A percentile compares a stretch with the other conserved stretches of the same genome.
Conservation (phyloP, 2,329 filamentous ascomycete species). For the Hypoxylon sp. region DNA sequence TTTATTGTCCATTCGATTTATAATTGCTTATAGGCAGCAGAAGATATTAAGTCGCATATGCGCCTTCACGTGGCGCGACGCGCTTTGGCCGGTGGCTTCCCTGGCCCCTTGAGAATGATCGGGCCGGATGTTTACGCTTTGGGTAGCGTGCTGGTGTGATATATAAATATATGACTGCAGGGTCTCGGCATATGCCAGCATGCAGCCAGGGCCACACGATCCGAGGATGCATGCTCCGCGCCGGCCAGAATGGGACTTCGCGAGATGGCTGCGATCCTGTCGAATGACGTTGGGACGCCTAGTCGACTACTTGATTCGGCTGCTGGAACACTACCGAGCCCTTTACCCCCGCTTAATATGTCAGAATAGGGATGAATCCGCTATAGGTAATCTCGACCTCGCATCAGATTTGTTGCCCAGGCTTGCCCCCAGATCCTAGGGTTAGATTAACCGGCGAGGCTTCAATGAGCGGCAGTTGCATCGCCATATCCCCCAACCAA, state of each 20-base stretch:
- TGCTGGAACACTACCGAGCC: slow-evolving; percentile 42
- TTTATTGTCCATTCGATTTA: slow-evolving; percentile 25
- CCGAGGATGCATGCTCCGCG: slow-evolving; percentile 11
- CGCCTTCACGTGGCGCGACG: slow-evolving; percentile 32
- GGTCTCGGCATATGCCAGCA: slow-evolving; percentile 32
- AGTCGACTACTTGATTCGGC: slow-evolving; percentile 35
- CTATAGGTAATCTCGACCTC: slow-evolving; percentile 48
- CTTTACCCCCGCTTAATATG: slow-evolving; percentile 46
- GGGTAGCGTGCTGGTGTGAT: slow-evolving; percentile 18
- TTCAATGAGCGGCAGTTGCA: slow-evolving; percentile 48
- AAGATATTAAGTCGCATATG: slow-evolving; percentile 33
- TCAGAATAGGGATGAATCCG: slow-evolving; percentile 41
- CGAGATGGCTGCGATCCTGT: slow-evolving; percentile 2
- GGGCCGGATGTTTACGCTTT: slow-evolving; percentile 17
- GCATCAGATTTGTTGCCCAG: slow-evolving; percentile 46
- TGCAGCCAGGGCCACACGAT: slow-evolving; percentile 11
- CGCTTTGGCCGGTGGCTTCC: slow-evolving; percentile 3
- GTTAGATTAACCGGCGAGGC: slow-evolving; percentile 49
- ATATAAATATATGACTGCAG: slow-evolving; percentile 30
- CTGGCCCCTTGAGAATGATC: slow-evolving; percentile 15
- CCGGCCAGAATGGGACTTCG: slow-evolving; percentile 16
- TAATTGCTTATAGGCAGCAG: slow-evolving; percentile 37
- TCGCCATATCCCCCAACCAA: slow-evolving; percentile 42
- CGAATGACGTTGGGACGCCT: slow-evolving; percentile 36
- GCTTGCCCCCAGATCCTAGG: slow-evolving; percentile 35